Base-by-base conservation (phyloP, 805 yeast genomes). In the Diddensiella santjacobensis region DNA sequence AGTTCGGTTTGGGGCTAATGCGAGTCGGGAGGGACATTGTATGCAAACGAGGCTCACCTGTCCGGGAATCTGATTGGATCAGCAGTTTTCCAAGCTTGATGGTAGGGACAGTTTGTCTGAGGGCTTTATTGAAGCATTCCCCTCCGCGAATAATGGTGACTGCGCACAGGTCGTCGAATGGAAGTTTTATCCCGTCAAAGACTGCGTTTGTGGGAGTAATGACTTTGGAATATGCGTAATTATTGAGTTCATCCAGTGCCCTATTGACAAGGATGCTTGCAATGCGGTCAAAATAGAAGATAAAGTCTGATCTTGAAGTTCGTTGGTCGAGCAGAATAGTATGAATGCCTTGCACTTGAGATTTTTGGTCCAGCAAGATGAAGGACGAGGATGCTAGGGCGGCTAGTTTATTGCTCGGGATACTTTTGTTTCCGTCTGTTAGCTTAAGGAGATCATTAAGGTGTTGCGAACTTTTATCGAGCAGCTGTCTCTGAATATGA, bases 41-140 rank as follows among this genome's bases (percentile, higher is more conserved):
- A 64, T 90, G 96, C 51, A 93, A 72, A 61, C 84, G 90, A 1
- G 99, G 98, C 67, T 91, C 98, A 5, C 98, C 98, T 0, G 98
- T 90, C 19, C 72, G 67, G 0, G 93, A 73, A 64, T 90, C 96
- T 4, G 95, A 83, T 66, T 89, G 96, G 58, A 91, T 89, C 41
- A 91, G 70, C 20, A 91, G 64, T 60, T 90, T 87, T 0, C 99
- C 98, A 30, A 88, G 74, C 8, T 79, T 75, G 10, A 87, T 81
- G 44, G 82, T 87, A 6, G 1, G 96, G 22, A 88, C 72, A 0
- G 90, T 79, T 55, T 81, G 81, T 51, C 85, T 78, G 35, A 91
- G 70, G 0, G 96, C 83, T 24, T 76, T 78, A 78, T 86, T 82
- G 60, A 90, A 90, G 61, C 96, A 87, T 63, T 89, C 97, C 3